phyloP scores from a whole-genome alignment of 106 monocot genomes.

The Gastrodia elata region DNA sequence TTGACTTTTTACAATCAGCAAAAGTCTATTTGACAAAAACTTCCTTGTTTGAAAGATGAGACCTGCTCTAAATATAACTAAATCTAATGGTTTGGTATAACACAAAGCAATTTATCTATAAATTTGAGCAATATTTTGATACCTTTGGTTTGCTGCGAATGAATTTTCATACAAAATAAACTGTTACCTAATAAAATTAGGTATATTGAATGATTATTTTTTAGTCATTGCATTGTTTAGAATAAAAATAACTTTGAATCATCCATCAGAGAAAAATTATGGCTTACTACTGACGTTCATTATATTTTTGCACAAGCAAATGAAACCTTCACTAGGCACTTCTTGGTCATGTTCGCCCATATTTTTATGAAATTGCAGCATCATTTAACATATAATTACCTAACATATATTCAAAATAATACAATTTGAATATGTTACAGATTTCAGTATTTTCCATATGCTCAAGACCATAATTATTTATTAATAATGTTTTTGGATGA shows the following conservation, averaged over 20 bases:
- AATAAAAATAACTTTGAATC: not conserved
- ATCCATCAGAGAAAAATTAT: not conserved
- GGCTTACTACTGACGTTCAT: not conserved
- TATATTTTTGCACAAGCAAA: too few relatives aligned
- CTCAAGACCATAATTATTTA: too few relatives aligned
- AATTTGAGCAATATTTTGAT: not conserved
- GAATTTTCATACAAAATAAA: not conserved
- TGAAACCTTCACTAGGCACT: too few relatives aligned
- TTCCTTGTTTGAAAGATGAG: not conserved
- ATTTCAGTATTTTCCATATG: too few relatives aligned
- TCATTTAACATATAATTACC: too few relatives aligned
- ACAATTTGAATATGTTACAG: too few relatives aligned
- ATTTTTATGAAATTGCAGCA: too few relatives aligned
- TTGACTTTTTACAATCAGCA: too few relatives aligned
- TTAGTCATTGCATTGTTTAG: not conserved
- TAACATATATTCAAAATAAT: too few relatives aligned
- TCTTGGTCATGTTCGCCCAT: too few relatives aligned
- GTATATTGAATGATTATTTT: not conserved
- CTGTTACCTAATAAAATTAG: not conserved
- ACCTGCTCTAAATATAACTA: not conserved
- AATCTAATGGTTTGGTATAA: not conserved
- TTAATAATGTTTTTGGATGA: too few relatives aligned
- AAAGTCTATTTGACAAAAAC: not conserved
- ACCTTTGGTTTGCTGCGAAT: not conserved
- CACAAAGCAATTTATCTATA: not conserved